Percentiles rank a stretch among this genome's conserved stretches.
Conservation (phyloP, 441 rosid species). For the Aquilaria agallochum region DNA sequence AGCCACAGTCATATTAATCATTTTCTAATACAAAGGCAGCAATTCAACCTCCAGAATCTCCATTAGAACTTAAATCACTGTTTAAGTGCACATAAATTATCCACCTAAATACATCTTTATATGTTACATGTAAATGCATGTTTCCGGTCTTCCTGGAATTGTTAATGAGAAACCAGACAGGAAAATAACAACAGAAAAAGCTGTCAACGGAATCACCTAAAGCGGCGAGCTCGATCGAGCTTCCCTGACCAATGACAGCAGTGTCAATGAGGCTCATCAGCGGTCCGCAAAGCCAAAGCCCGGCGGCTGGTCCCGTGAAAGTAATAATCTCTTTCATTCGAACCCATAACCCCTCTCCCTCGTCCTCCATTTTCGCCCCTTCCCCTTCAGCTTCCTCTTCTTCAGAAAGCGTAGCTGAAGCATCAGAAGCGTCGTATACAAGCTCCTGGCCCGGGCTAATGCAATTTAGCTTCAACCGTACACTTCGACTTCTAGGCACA, state of each 20-base stretch:
- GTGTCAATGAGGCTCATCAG: conserved; percentile 96
- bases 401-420: conserved; percentile 4
- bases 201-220: conserved; percentile 26
- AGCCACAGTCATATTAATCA: conserved; percentile 12
- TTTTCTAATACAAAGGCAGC: no score
- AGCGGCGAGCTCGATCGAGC: conserved; percentile 71
- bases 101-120: background rate
- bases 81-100: background rate
- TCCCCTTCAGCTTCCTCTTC: conserved; percentile 14
- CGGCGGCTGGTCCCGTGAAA: conserved; percentile 93
- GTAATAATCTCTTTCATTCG: conserved; percentile 75
- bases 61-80: no score
- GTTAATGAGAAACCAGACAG: conserved; percentile 3
- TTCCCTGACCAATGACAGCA: conserved; percentile 88
- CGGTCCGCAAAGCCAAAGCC: conserved; percentile 92
- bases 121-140: background rate
- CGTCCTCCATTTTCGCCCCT: conserved; percentile 12
- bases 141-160: background rate
- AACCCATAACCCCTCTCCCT: conserved; percentile 46
- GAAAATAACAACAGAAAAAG: conserved; percentile 6
- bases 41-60: no score
- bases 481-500: background rate
- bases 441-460: conserved; percentile 29
- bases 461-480: conserved; percentile 21
- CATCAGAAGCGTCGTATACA: conserved; percentile 11